Evolutionary conservation across 1,284 basidiomycete genomes (phyloP).

Genomic region (Boletus mariae): DNA sequence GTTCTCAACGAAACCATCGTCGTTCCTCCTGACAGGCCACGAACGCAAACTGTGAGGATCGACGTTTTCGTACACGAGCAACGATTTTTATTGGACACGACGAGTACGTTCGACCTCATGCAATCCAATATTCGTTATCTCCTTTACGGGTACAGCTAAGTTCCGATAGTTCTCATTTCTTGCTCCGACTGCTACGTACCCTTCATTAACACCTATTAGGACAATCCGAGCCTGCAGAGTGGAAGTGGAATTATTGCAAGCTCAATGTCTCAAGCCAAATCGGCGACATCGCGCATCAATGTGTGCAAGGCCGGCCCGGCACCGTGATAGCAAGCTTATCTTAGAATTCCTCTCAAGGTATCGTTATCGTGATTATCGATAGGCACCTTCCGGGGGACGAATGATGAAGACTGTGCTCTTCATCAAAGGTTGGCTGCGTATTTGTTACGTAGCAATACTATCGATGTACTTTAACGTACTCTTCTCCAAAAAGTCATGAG

Average conservation of each 20-base stretch:
- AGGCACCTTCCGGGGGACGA: not conserved
- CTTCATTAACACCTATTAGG: slow-evolving; percentile 47
- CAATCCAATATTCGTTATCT: not conserved
- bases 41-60: slow-evolving; percentile 43
- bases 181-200: slow-evolving; percentile 51
- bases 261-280: slow-evolving; percentile 47
- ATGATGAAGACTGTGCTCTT: not conserved
- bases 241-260: slow-evolving; percentile 38
- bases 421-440: slow-evolving; percentile 6
- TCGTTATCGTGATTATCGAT: not conserved
- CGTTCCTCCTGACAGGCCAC: slow-evolving; percentile 20
- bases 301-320: too few species aligned
- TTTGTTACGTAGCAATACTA: slow-evolving; percentile 39
- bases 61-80: slow-evolving; percentile 52
- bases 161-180: slow-evolving; percentile 45
- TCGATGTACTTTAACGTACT: slow-evolving; percentile 22
- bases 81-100: not conserved
- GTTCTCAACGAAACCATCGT: slow-evolving; percentile 32
- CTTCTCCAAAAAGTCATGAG: slow-evolving; percentile 19
- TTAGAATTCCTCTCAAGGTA: too few species aligned
- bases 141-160: slow-evolving; percentile 42
- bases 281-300: slow-evolving; percentile 32
- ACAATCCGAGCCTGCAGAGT: slow-evolving; percentile 45
- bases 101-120: slow-evolving; percentile 10
- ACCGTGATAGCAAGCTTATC: too few species aligned